phyloP scores from a whole-genome alignment of 441 rosid species.

The Syzygium malaccense region DNA sequence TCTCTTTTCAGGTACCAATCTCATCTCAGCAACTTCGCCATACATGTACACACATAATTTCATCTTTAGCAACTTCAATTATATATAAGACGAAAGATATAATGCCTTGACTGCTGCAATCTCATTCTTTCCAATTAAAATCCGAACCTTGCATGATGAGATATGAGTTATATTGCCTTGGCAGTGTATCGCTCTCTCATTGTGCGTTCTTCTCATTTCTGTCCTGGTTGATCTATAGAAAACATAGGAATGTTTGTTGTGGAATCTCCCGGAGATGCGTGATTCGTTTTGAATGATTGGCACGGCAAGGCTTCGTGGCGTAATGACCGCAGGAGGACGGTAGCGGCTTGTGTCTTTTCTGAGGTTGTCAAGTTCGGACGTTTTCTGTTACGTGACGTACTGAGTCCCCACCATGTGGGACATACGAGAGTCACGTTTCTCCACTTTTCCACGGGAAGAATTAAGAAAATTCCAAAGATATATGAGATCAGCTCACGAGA shows the following conservation, averaged over 20 bases:
- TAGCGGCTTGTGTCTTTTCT: not conserved
- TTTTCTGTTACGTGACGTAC: not conserved
- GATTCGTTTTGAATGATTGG: not conserved
- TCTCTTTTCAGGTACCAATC: constrained; percentile 66
- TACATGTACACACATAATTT: not conserved
- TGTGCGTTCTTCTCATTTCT: not conserved
- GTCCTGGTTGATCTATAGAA: not conserved
- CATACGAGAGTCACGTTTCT: not conserved
- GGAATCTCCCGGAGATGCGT: not conserved
- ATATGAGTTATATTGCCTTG: not conserved
- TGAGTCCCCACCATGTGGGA: not conserved
- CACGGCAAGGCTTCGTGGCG: not conserved
- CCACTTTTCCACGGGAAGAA: not conserved
- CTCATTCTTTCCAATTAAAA: not conserved
- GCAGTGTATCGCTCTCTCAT: not conserved
- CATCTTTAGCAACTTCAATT: not conserved
- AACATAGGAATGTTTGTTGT: not conserved
- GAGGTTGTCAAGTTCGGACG: not conserved
- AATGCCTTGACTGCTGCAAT: not conserved
- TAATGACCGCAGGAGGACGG: not conserved
- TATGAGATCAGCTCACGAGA: not conserved
- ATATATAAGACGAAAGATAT: not conserved
- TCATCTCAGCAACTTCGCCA: not conserved
- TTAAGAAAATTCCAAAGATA: not conserved
- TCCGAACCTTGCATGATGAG: not conserved